Percentiles rank a stretch among this genome's conserved stretches.
phyloP scores from a whole-genome alignment of 169 alveolate genomes.

The Eimeria falciformis region DNA sequence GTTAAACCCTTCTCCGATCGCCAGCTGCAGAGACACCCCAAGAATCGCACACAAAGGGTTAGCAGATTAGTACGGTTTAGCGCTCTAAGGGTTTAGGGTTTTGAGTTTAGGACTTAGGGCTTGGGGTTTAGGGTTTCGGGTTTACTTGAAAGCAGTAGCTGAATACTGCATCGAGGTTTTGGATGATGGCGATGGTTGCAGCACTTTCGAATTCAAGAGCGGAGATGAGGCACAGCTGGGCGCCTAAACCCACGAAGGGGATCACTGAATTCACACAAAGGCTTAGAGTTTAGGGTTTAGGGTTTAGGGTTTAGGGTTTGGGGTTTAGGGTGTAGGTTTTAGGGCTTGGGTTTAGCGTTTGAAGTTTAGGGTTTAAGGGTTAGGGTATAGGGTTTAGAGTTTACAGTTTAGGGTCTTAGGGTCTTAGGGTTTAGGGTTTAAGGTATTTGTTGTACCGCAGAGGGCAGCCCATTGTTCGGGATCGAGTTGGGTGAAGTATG shows the following conservation, averaged over 20 bases:
- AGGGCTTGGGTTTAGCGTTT: not conserved
- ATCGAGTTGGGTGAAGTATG: not conserved
- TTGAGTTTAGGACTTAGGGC: no score
- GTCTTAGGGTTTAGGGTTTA: not conserved
- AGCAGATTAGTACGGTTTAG: no score
- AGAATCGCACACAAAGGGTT: not conserved
- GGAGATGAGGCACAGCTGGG: conserved; percentile 56
- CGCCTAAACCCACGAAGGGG: conserved; percentile 48
- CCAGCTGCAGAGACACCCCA: conserved; percentile 18
- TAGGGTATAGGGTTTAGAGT: not conserved
- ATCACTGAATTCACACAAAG: not conserved
- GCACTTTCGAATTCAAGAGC: conserved; percentile 51
- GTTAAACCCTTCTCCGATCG: conserved; percentile 50
- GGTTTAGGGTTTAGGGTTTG: not conserved
- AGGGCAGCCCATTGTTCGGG: conserved; percentile 5
- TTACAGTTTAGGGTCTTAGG: not conserved
- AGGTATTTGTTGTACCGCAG: no score
- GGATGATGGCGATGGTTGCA: conserved; percentile 47
- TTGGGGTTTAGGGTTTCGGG: conserved; percentile 21
- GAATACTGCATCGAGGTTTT: conserved; percentile 61
- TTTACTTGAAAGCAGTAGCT: conserved; percentile 45
- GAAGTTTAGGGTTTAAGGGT: not conserved
- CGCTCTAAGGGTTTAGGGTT: no score
- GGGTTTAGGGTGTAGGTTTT: not conserved
- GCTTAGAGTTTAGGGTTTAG: not conserved